phyloP scores from a whole-genome alignment of 768 basidiomycete species.

The Astraeus odoratus region DNA sequence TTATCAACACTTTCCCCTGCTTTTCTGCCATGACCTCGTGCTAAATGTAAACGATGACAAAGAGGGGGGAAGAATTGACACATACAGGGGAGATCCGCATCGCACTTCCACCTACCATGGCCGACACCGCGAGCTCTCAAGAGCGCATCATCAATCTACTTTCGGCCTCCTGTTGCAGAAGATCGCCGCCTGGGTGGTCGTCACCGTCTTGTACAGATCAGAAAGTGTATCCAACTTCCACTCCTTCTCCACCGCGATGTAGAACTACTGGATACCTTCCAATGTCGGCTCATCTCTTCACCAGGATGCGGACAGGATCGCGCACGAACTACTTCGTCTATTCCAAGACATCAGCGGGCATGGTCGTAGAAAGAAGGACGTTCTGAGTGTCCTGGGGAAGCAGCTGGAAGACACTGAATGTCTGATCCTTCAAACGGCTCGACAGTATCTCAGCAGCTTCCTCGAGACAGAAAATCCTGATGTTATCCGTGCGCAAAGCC shows the following conservation, averaged over 20 bases:
- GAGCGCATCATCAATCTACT: slow-evolving; percentile 96
- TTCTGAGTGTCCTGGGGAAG: slow-evolving; percentile 92
- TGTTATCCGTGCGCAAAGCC: slow-evolving; percentile 77
- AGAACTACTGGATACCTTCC: slow-evolving; percentile 99
- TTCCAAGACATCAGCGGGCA: slow-evolving; percentile 95
- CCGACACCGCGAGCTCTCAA: slow-evolving; percentile 95
- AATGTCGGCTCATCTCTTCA: slow-evolving; percentile 98
- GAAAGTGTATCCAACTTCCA: slow-evolving; percentile 99
- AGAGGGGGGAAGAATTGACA: slow-evolving; percentile 13
- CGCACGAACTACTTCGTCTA: slow-evolving; percentile 99
- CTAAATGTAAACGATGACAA: slow-evolving; percentile 37
- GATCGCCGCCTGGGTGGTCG: too few relatives aligned
- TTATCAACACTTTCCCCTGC: slow-evolving; percentile 96
- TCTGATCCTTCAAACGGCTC: slow-evolving; percentile 98
- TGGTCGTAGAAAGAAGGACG: slow-evolving; percentile 93
- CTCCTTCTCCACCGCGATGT: slow-evolving; percentile 98
- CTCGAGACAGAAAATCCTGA: slow-evolving; percentile 92
- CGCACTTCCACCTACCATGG: slow-evolving; percentile 81
- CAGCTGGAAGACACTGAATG: slow-evolving; percentile 99
- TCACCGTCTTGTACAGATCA: slow-evolving; percentile 96
- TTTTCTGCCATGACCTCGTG: slow-evolving; percentile 99
- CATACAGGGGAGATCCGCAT: slow-evolving; percentile 2
- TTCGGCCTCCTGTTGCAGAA: slow-evolving; percentile 99
- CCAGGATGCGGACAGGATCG: slow-evolving; percentile 91
- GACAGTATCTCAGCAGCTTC: slow-evolving; percentile 99